Evolutionary conservation across 2,329 filamentous ascomycete species (phyloP), one percentile per base, ranked within the genome.

Genomic region (Aspergillus pseudoterreus): DNA sequence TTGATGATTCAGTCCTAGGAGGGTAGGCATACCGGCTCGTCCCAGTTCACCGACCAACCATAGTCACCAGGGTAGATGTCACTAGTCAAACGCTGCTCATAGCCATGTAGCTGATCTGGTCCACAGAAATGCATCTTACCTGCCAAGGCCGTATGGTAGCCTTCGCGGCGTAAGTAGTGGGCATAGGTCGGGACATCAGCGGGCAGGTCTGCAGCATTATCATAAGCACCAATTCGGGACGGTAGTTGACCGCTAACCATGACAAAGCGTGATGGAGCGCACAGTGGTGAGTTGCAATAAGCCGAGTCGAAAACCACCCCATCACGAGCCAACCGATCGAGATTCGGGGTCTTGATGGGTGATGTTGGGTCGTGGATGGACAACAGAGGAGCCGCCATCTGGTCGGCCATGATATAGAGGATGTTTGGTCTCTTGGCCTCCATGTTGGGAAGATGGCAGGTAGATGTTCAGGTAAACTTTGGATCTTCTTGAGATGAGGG

Each of bases 71-170:
- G 92, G 71, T 96, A 96, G 66, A 96, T 96, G 70, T 96, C 92
- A 59, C 87, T 89, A 14, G 92, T 96, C 64, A 96, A 79, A 52
- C 92, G 84, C 64, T 90, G 87, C 76, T 96, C 92, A 65, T 95
- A 96, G 30, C 92, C 92, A 69, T 96, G 92, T 53, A 96, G 79
- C 74, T 96, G 92, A 68, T 96, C 92, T 0, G 77, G 77, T 32
- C 92, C 92, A 49, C 95, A 88, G 69, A 96, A 96, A 74, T 96
- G 92, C 92, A 96, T 96, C 80, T 96, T 96, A 56, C 92, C 92
- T 4, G 92, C 90, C 61, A 96, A 78, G 5, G 87, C 88, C 11
- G 92, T 96, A 72, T 96, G 88, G 66, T 96, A 96, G 48, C 90
- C 90, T 63, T 86, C 84, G 39, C 83, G 80, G 45, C 92, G 76